A percentile compares a stretch with the other conserved stretches of the same genome.
phyloP scores from a whole-genome alignment of 129 eudicot genomes.

The Ambrosia artemisiifolia region DNA sequence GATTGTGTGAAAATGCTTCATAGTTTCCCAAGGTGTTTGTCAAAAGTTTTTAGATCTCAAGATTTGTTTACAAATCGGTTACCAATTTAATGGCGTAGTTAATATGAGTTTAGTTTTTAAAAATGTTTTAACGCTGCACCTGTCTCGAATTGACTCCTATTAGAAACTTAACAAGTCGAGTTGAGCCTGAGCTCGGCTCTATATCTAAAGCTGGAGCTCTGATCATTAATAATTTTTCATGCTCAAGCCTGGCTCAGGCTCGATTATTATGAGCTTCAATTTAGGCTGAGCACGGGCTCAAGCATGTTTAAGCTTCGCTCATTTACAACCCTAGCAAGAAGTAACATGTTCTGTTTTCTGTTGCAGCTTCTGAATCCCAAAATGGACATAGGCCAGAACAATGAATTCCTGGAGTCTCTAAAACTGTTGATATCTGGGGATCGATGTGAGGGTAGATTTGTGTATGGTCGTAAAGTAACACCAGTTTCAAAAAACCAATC shows the following conservation, averaged over 20 bases:
- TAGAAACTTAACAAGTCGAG: neutral
- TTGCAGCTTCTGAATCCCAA: slow-evolving; percentile 74
- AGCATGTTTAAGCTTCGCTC: too few species aligned
- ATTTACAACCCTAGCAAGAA: neutral
- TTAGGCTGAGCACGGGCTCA: too few species aligned
- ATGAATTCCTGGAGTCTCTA: slow-evolving; percentile 60
- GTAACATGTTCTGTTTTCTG: neutral
- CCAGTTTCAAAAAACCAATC: slow-evolving; percentile 39
- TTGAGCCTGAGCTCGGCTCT: too few species aligned
- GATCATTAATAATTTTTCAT: too few species aligned
- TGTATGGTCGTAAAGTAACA: slow-evolving; percentile 58
- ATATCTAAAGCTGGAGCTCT: too few species aligned
- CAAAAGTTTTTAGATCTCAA: neutral
- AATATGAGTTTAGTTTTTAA: neutral
- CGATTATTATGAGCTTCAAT: too few species aligned
- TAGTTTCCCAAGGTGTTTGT: neutral
- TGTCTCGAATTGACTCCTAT: neutral
- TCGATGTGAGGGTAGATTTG: slow-evolving; percentile 87
- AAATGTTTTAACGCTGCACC: neutral
- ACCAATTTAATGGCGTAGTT: neutral
- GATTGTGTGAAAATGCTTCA: neutral
- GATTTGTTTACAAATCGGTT: neutral
- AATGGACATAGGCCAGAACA: slow-evolving; percentile 42
- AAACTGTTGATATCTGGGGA: slow-evolving; percentile 77
- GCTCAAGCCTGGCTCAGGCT: too few species aligned